These are phyloP conservation scores for Bacterosira constricta DNA, from an alignment of 108 stramenopile genomes.

Conservation along the genomic window DNA sequence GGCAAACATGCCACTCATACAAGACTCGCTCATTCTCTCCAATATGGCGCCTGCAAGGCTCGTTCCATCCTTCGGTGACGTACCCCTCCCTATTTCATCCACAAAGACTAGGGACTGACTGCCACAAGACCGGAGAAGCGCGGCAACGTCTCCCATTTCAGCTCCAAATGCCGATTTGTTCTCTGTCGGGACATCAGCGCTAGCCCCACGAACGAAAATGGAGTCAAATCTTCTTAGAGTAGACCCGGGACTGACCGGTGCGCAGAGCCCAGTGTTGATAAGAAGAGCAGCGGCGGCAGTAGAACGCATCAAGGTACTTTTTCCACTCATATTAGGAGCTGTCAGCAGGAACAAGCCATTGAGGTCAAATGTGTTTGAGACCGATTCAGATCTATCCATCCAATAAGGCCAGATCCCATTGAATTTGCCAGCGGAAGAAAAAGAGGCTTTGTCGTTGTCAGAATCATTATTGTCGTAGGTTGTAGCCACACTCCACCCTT, in stretches of 20 bases:
- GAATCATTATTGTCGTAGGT: constrained; percentile 43
- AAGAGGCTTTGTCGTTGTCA: not conserved
- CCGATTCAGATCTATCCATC: constrained; percentile 72
- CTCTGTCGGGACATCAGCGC: constrained; percentile 91
- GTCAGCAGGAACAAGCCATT: constrained; percentile 87
- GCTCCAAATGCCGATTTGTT: constrained; percentile 93
- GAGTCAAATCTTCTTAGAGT: constrained; percentile 79
- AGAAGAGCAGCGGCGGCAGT: constrained; percentile 89
- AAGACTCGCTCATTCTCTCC: constrained; percentile 70
- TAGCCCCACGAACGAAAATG: constrained; percentile 90
- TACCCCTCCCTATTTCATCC: constrained; percentile 96
- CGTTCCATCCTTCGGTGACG: constrained; percentile 89
- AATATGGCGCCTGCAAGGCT: constrained; percentile 85
- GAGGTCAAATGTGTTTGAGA: constrained; percentile 76
- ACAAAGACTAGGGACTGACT: constrained; percentile 87
- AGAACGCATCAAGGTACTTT: constrained; percentile 93
- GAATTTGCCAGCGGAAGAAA: constrained; percentile 47
- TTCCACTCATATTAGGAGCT: constrained; percentile 97
- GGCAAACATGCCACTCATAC: constrained; percentile 87
- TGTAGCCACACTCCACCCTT: constrained; percentile 70
- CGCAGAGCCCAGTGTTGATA: constrained; percentile 82
- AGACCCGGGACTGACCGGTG: constrained; percentile 68
- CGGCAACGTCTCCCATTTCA: constrained; percentile 94
- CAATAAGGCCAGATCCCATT: constrained; percentile 85
- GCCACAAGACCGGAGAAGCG: constrained; percentile 83